Base-by-base conservation (phyloP, 169 alveolate genomes). In the Cyclospora cayetanensis region DNA sequence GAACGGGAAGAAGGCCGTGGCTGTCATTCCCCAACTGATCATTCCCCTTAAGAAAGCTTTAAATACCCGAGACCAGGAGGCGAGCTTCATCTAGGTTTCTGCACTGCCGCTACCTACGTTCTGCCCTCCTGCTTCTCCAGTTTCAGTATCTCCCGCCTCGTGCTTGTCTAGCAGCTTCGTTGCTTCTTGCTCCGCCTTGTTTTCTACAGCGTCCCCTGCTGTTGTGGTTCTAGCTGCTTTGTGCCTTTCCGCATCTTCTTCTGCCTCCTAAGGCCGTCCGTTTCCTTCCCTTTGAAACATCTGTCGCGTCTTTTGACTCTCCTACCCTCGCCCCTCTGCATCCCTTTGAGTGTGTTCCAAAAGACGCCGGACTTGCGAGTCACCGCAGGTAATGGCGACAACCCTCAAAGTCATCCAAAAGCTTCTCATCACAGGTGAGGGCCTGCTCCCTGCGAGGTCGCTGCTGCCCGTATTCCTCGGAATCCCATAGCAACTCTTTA, bases 21-120 rank as follows among this genome's bases (percentile, higher is more conserved):
- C 98, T 39, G 98, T 97, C 90, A 97, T 98, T 91, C 99, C 99
- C 15, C 98, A 97, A 95, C 95, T 98, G 74, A 97, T 98, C 91
- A 96, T 97, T 74, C 99, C 99, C 1, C 94, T 98, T 68, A 96
- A 95, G 94, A 96, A 20, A 39, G 98, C 98, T 25, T 94, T 98
- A 80, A 97, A 97, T 94, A 97, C 99, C n/a, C 96, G 99, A 91
- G 99, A 98, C 93, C 95, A 95, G 15, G 98, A 96, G 55, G 97
- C 97, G 76, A 95, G 97, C 86, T 82, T 89, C 52, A 72, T 80
- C 20, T 72, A 9, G 1, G 18, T 53, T 22, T 42, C 35, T 18
- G 7, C 39, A 22, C 4, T 5, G 11, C 2, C 29, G 4, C 15
- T 43, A 11, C 39, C 25, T 4, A 42, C 18, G 5, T 76, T 37